A percentile compares a stretch with the other conserved stretches of the same genome.
Conservation (phyloP, 1,139 yeast species). For the Blastobotrys arbuscula region DNA sequence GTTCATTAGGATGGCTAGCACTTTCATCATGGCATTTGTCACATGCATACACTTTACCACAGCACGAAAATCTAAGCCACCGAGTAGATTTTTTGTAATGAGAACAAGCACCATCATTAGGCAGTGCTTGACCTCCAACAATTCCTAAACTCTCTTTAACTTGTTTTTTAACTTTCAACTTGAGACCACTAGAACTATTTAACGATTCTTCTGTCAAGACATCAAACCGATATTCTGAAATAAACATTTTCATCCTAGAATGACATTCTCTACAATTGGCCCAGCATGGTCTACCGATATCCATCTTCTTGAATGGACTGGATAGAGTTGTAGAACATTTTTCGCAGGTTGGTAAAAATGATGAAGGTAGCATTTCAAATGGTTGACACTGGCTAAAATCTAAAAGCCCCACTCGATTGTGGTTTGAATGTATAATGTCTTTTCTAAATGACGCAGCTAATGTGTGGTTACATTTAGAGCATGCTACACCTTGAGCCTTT, state of each 20-base stretch:
- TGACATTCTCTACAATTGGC: conserved; percentile 37
- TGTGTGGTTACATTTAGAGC: conserved; percentile 35
- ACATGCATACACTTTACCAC: conserved; percentile 39
- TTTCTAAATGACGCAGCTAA: conserved; percentile 36
- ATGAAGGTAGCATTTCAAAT: conserved; percentile 34
- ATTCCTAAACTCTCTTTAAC: conserved; percentile 31
- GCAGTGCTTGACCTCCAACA: conserved; percentile 37
- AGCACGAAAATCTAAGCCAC: conserved; percentile 42
- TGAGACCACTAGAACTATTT: conserved; percentile 16
- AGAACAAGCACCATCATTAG: conserved; percentile 37
- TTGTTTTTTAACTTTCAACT: conserved; percentile 20
- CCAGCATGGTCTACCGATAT: conserved; percentile 31
- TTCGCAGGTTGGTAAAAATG: conserved; percentile 37
- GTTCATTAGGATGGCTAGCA: conserved; percentile 34
- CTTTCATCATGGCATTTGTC: conserved; percentile 39
- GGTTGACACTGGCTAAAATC: conserved; percentile 37
- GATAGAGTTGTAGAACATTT: conserved; percentile 30
- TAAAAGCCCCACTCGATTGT: conserved; percentile 33
- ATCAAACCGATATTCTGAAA: conserved; percentile 33
- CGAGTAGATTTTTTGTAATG: conserved; percentile 39
- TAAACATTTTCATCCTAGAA: conserved; percentile 30
- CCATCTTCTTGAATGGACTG: conserved; percentile 32
- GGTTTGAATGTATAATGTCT: conserved; percentile 32
- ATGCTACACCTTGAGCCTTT: conserved; percentile 31
- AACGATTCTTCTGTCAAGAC: conserved; percentile 28